These are phyloP conservation scores for Leccinum pellstonianum DNA, from an alignment of 768 basidiomycete genomes.

Conservation along the genomic window DNA sequence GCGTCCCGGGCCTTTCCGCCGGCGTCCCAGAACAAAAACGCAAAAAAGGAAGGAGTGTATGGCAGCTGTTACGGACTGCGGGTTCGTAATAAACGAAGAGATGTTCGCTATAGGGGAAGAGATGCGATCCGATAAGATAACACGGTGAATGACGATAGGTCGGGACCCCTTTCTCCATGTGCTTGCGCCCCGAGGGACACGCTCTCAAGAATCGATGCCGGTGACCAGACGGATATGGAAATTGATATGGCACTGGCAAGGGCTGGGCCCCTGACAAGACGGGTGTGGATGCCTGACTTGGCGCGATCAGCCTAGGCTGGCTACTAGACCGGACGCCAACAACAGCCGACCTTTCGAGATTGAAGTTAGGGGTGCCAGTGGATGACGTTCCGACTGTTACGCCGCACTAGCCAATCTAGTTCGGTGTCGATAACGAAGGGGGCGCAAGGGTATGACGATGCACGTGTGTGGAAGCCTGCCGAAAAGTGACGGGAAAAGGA, in stretches of 20 bases:
- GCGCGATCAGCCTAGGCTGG: neutral
- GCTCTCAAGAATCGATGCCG: constrained; percentile 5
- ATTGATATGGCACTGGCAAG: neutral
- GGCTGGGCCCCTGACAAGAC: neutral
- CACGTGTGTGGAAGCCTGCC: constrained; percentile 7
- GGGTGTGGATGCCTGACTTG: neutral
- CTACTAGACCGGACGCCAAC: neutral
- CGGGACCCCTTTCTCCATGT: neutral
- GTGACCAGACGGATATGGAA: constrained; percentile 1
- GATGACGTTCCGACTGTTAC: neutral
- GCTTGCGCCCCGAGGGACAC: constrained; percentile 15
- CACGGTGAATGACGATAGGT: neutral
- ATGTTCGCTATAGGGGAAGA: neutral
- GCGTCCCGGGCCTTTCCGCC: constrained; percentile 4
- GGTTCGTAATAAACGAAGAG: neutral
- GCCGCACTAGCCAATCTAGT: neutral
- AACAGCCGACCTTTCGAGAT: neutral
- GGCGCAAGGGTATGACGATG: neutral
- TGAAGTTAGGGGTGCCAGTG: neutral
- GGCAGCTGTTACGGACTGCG: neutral
- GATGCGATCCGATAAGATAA: constrained; percentile 22
- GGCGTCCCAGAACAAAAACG: neutral
- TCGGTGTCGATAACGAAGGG: neutral
- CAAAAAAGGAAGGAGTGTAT: neutral
- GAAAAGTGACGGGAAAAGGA: neutral